Conservation (phyloP, 495 filamentous ascomycete species). For the Evernia prunastri region DNA sequence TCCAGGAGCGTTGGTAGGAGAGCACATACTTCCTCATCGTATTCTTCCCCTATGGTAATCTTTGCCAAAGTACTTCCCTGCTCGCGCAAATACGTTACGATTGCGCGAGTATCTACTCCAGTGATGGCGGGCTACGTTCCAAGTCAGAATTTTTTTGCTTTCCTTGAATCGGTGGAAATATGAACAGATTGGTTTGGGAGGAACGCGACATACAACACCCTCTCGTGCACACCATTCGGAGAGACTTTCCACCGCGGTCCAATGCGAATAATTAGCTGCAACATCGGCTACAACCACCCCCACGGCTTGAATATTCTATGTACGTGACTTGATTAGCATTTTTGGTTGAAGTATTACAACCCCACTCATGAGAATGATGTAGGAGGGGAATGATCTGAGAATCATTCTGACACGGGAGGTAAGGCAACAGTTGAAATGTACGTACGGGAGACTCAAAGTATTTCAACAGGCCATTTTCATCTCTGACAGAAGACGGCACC, state of each 20-base stretch:
- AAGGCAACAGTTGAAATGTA: not conserved
- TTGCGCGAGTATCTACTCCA: constrained; percentile 91
- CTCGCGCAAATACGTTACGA: constrained; percentile 92
- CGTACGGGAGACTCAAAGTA: constrained; percentile 35
- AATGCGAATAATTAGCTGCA: constrained; percentile 90
- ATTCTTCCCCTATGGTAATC: constrained; percentile 95
- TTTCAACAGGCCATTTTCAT: constrained; percentile 25
- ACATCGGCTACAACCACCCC: constrained; percentile 94
- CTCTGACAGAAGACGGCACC: constrained; percentile 67
- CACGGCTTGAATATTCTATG: constrained; percentile 76
- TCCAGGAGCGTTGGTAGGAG: not conserved
- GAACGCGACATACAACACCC: constrained; percentile 49
- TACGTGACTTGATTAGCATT: not conserved
- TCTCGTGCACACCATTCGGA: constrained; percentile 92
- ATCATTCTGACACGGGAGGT: not conserved
- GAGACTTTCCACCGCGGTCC: constrained; percentile 94
- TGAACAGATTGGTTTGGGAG: not conserved
- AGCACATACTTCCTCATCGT: constrained; percentile 48
- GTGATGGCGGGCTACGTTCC: constrained; percentile 66
- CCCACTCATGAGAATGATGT: not conserved
- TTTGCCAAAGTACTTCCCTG: constrained; percentile 91
- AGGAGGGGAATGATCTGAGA: not conserved
- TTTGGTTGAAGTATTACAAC: not conserved
- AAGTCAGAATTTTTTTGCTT: not conserved
- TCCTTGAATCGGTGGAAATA: not conserved